Evolutionary conservation across 176 grass and related monocot genomes (phyloP), one percentile per base, ranked within the genome.

Genomic region (Canna indica): DNA sequence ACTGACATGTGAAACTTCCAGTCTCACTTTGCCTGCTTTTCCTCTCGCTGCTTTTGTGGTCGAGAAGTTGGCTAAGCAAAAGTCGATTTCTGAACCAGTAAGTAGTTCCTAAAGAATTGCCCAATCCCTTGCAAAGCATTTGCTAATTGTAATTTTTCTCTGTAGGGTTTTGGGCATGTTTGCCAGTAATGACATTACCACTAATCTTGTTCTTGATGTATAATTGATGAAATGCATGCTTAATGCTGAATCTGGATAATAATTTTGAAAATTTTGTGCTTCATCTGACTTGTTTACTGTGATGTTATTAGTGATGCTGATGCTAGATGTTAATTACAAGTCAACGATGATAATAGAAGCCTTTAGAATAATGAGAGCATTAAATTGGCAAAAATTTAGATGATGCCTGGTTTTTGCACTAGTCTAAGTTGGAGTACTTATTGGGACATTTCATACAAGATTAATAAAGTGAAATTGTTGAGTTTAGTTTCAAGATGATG

Each of bases 1-100:
- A 29, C 26, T 70, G 27, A 30, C 36, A 50, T 70, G 42, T 48
- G 38, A 48, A 47, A 47, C 36, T 20, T 87, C 69, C 94, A 97
- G 89, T 71, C 82, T 97, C 63, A 92, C 83, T 77, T 70, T 93
- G 45, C 82, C 86, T 14, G 42, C 73, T 81, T 97, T 97, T 74
- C 86, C 84, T 69, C 53, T 97, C 41, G 75, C 67, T 54, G 84
- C 94, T 28, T 85, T 90, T 22, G 29, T 82, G 42, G 59, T 76
- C 17, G 94, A 97, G 76, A 92, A 93, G 68, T 58, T 87, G 65
- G 85, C 82, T 46, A 74, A 82, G 75, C 81, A 78, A 69, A 92
- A 87, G 26, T 63, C 71, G 59, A 78, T 85, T 17, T 52, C 65
- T 78, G 82, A 92, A 74, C 80, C 74, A 65, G 94, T 97, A 85